These are phyloP conservation scores for Corylus heterophylla DNA, from an alignment of 306 rosid species.

Conservation along the genomic window DNA sequence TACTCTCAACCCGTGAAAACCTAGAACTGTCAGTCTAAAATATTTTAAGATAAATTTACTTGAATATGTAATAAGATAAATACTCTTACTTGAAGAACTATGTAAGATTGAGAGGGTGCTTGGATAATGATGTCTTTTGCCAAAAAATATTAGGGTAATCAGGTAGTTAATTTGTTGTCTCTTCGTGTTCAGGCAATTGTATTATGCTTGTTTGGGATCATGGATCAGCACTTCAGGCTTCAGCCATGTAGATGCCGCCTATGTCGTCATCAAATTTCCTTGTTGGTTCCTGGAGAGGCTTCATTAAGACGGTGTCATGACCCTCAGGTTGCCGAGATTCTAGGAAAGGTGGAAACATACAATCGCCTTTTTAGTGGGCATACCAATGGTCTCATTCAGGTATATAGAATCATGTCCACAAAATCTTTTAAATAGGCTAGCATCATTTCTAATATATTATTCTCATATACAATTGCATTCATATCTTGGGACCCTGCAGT, in stretches of 20 bases:
- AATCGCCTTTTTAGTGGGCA: slow-evolving; percentile 64
- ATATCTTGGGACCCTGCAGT: neutral
- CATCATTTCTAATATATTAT: neutral
- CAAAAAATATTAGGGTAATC: neutral
- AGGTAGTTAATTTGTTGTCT: slow-evolving; percentile 4
- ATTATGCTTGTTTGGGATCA: slow-evolving; percentile 76
- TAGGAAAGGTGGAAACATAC: slow-evolving; percentile 47
- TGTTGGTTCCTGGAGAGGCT: slow-evolving; percentile 61
- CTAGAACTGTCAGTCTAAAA: neutral
- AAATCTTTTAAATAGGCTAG: neutral
- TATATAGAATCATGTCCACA: slow-evolving; percentile 5
- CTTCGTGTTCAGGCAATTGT: slow-evolving; percentile 52
- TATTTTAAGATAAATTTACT: neutral
- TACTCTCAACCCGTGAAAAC: neutral
- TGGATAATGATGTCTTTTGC: neutral
- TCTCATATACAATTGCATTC: neutral
- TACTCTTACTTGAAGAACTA: neutral
- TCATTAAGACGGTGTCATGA: slow-evolving; percentile 34
- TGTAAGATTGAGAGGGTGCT: neutral
- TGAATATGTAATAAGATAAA: neutral
- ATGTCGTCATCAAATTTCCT: slow-evolving; percentile 74
- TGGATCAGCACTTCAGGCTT: slow-evolving; percentile 38
- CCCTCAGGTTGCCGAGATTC: slow-evolving; percentile 48
- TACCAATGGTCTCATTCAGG: slow-evolving; percentile 51
- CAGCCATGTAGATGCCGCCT: slow-evolving; percentile 80